Conservation (phyloP, 2,329 filamentous ascomycete genomes). For the Venturiaceae sp. region DNA sequence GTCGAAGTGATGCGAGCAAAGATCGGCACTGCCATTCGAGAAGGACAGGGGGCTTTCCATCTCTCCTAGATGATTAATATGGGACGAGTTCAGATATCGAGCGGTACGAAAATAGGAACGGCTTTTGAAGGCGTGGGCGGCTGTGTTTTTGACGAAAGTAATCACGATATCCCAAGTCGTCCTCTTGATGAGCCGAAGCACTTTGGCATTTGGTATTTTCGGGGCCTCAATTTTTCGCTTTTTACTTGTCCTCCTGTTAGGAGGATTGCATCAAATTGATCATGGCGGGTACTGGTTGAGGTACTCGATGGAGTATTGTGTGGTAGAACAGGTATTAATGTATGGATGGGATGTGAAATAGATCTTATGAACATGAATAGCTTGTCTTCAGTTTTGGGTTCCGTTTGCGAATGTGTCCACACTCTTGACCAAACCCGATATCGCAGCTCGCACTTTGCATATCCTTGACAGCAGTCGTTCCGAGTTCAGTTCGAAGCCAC, state of each 20-base stretch:
- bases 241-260: not conserved
- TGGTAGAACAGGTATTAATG: not conserved
- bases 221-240: not conserved
- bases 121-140: not conserved
- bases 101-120: not conserved
- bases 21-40: constrained; percentile 76
- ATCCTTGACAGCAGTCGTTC: not conserved
- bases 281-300: not conserved
- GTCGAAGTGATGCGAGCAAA: constrained; percentile 68
- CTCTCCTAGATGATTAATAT: constrained; percentile 52
- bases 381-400: not conserved
- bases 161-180: constrained; percentile 1
- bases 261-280: not conserved
- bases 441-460: not conserved
- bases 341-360: not conserved
- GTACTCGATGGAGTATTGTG: not conserved
- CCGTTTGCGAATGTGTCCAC: too few species aligned
- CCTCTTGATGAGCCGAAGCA: not conserved
- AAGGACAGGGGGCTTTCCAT: constrained; percentile 97
- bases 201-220: not conserved
- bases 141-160: not conserved
- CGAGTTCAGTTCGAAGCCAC: not conserved
- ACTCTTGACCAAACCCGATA: too few species aligned
- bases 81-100: not conserved
- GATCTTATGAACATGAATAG: not conserved